Percentiles rank a stretch among this genome's conserved stretches.
phyloP scores from a whole-genome alignment of 148 eudicot species.

The Spergularia marina region DNA sequence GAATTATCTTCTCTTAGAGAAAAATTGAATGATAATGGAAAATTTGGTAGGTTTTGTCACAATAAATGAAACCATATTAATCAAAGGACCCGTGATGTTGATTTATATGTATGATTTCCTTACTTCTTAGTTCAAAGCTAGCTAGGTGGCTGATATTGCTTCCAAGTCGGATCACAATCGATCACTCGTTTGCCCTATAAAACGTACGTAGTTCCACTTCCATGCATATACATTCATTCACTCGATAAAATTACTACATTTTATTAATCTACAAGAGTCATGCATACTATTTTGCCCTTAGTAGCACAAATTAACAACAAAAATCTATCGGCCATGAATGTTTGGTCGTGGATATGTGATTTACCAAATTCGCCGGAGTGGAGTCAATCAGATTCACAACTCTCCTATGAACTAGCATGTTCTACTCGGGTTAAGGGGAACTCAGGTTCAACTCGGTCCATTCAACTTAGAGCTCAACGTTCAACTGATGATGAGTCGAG shows the following conservation, averaged over 20 bases:
- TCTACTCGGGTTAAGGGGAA: conserved; percentile 1
- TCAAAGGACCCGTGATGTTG: neutral
- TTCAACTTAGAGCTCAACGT: conserved; percentile 57
- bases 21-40: neutral
- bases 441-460: conserved; percentile 33
- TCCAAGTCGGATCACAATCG: conserved; percentile 49
- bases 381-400: conserved; percentile 46
- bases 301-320: too few species aligned
- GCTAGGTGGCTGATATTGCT: conserved; percentile 48
- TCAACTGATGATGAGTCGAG: conserved; percentile 29
- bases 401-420: conserved; percentile 45
- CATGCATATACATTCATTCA: conserved; percentile 6
- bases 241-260: neutral
- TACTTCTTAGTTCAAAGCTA: neutral
- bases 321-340: conserved; percentile 41
- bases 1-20: neutral
- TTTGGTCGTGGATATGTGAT: conserved; percentile 88
- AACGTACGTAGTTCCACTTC: neutral
- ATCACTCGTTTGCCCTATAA: conserved; percentile 57
- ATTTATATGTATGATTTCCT: conserved; percentile 9
- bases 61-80: conserved; percentile 16
- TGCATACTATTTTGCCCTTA: too few species aligned
- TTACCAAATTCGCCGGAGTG: conserved; percentile 56
- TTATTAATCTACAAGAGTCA: too few species aligned
- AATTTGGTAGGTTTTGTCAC: conserved; percentile 15